Percentiles rank a stretch among this genome's conserved stretches.
phyloP scores from a whole-genome alignment of 768 basidiomycete species.

The Podaxis sp. region DNA sequence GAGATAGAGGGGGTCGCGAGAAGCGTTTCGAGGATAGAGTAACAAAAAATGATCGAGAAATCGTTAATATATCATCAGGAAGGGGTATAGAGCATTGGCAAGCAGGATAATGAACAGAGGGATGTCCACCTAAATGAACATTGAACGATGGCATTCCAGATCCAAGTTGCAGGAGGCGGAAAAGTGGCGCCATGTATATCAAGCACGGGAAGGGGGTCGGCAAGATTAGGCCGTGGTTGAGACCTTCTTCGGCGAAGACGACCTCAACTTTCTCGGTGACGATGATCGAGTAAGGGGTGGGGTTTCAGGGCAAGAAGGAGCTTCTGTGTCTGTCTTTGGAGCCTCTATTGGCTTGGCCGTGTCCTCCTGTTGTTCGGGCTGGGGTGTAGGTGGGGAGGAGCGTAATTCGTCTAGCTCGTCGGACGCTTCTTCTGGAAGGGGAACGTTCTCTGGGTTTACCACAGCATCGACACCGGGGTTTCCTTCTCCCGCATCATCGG shows the following conservation, averaged over 20 bases:
- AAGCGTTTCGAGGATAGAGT: background rate
- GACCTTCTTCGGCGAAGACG: conserved; percentile 8
- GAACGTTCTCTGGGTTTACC: conserved; percentile 14
- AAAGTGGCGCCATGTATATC: background rate
- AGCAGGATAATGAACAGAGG: background rate
- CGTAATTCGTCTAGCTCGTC: conserved; percentile 14
- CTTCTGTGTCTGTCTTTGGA: background rate
- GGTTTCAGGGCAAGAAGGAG: background rate
- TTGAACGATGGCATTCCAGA: background rate
- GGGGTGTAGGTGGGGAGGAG: background rate
- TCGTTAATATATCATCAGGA: background rate
- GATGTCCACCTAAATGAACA: background rate
- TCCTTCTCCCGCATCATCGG: background rate
- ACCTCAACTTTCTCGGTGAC: background rate
- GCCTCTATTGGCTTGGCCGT: background rate
- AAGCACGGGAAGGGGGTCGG: background rate
- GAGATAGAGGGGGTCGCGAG: background rate
- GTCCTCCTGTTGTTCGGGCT: background rate
- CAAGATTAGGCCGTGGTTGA: background rate
- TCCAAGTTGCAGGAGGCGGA: background rate
- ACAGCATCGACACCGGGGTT: background rate
- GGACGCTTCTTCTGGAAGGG: conserved; percentile 13
- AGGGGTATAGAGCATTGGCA: background rate
- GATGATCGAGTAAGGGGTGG: background rate
- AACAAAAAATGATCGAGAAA: background rate